These are phyloP conservation scores for Flaveria sonorensis DNA, from an alignment of 129 eudicot species.

Conservation along the genomic window DNA sequence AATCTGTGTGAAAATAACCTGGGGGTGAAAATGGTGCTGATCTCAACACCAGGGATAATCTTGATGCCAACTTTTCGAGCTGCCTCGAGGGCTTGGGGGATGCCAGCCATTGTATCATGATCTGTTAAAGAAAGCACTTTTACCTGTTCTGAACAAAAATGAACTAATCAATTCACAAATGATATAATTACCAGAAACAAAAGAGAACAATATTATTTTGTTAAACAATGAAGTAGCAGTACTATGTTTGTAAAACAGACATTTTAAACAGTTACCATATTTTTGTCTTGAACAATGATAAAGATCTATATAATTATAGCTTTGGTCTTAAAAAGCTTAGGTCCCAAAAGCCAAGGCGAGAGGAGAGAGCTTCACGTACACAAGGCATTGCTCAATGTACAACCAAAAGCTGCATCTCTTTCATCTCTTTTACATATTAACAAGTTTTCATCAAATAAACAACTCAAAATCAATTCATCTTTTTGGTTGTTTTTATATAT, in stretches of 20 bases:
- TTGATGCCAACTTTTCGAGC: constrained; percentile 82
- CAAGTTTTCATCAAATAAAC: too few species aligned
- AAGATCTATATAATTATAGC: neutral
- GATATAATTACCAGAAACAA: neutral
- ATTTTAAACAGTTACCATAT: constrained; percentile 3
- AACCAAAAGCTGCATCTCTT: too few species aligned
- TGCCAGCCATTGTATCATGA: constrained; percentile 96
- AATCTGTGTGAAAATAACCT: constrained; percentile 38
- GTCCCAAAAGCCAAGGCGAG: too few species aligned
- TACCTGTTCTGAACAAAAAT: constrained; percentile 74
- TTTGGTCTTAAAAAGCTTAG: too few species aligned
- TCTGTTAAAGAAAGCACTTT: constrained; percentile 92
- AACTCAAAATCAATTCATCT: too few species aligned
- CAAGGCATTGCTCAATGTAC: too few species aligned
- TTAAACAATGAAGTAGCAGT: neutral
- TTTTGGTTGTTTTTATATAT: too few species aligned
- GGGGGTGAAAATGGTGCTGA: constrained; percentile 80
- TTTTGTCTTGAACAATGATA: neutral
- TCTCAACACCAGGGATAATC: constrained; percentile 94
- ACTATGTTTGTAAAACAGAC: constrained; percentile 7
- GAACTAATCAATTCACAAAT: constrained; percentile 40
- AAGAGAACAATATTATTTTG: too few species aligned
- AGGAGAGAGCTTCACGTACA: too few species aligned
- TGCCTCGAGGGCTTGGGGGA: constrained; percentile 89
- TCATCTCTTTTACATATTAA: too few species aligned